A percentile compares a stretch with the other conserved stretches of the same genome.
Evolutionary conservation across 208 protist species (phyloP).

Genomic region (Wallacemonas collosoma): DNA sequence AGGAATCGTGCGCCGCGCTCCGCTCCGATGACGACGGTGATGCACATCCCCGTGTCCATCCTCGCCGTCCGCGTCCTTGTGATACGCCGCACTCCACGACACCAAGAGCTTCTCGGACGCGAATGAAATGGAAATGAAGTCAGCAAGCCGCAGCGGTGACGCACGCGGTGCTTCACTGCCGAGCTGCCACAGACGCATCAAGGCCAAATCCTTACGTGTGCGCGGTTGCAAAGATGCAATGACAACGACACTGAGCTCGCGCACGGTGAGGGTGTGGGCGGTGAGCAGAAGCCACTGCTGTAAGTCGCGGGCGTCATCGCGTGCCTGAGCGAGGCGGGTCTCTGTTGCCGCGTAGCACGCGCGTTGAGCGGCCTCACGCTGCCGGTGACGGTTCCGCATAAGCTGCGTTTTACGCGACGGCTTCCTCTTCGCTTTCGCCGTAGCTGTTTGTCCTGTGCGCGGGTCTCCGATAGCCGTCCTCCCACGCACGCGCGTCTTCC

Average conservation of each 20-base stretch:
- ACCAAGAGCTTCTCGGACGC: constrained; percentile 22
- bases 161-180: constrained; percentile 28
- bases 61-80: neutral
- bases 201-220: constrained; percentile 30
- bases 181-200: constrained; percentile 44
- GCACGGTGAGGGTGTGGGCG: neutral
- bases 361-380: constrained; percentile 12
- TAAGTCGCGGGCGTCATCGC: constrained; percentile 27
- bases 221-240: constrained; percentile 35
- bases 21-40: too few species aligned
- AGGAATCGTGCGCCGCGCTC: neutral
- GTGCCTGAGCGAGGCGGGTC: constrained; percentile 28
- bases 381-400: neutral
- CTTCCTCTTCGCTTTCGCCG: neutral
- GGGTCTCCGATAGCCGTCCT: too few species aligned
- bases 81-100: neutral
- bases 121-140: constrained; percentile 30
- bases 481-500: too few species aligned
- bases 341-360: constrained; percentile 15
- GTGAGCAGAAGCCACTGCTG: constrained; percentile 25
- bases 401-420: constrained; percentile 1
- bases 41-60: too few species aligned
- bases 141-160: constrained; percentile 40
- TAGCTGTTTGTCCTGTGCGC: neutral
- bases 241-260: constrained; percentile 22